phyloP scores from a whole-genome alignment of 1,284 basidiomycete species.

The Tausonia pullulans region DNA sequence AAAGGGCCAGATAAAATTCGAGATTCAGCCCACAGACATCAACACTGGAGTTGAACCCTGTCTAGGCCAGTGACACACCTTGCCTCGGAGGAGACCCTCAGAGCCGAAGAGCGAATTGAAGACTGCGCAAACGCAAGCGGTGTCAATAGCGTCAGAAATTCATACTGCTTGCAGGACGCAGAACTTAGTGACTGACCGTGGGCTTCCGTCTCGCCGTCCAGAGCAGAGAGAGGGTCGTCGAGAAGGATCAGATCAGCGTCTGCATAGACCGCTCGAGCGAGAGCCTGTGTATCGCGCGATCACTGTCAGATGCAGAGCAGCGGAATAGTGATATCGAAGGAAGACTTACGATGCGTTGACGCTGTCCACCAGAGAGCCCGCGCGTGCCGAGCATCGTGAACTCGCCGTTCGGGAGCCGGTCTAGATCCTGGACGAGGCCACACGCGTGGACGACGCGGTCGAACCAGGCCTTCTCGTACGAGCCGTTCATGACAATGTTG shows the following conservation, averaged over 20 bases:
- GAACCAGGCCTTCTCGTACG: conserved; percentile 5
- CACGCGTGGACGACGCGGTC: conserved; percentile 5
- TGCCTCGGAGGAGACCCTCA: not conserved
- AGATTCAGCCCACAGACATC: too few species aligned
- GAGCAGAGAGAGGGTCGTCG: conserved; percentile 56
- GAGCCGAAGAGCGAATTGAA: not conserved
- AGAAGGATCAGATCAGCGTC: conserved; percentile 35
- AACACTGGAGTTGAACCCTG: too few species aligned
- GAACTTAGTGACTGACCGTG: not conserved
- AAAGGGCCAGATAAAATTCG: not conserved
- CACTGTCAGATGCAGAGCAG: not conserved
- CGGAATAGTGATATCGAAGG: too few species aligned
- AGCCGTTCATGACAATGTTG: conserved; percentile 10
- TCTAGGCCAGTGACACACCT: not conserved
- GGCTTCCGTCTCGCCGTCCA: conserved; percentile 41
- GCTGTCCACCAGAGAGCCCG: conserved; percentile 13
- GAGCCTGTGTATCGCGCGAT: conserved; percentile 17
- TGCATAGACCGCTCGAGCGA: conserved; percentile 34
- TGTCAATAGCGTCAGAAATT: not conserved
- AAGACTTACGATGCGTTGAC: conserved; percentile 9
- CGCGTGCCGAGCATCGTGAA: not conserved
- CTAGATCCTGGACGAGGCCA: conserved; percentile 8
- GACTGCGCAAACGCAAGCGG: not conserved
- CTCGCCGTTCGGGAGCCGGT: conserved; percentile 7
- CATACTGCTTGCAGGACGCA: not conserved